Percentiles rank a stretch among this genome's conserved stretches.
phyloP scores from a whole-genome alignment of 352 stramenopile genomes.

The Pythium dissimile region DNA sequence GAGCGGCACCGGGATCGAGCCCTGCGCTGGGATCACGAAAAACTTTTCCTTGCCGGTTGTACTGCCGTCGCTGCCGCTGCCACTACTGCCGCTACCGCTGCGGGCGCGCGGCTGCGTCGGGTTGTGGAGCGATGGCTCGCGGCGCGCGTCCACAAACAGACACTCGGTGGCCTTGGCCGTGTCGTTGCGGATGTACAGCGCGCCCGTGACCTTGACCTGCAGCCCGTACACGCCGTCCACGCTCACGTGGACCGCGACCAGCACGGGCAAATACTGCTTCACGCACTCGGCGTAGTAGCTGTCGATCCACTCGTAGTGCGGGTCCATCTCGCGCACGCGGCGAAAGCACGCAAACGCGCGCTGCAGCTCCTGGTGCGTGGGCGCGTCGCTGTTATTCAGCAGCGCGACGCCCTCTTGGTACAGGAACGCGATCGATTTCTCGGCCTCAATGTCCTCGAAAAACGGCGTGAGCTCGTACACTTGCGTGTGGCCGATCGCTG shows the following conservation, averaged over 20 bases:
- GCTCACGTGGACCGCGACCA: conserved; percentile 65
- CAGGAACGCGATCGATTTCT: conserved; percentile 57
- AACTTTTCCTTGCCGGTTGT: conserved; percentile 45
- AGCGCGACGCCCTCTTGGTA: conserved; percentile 69
- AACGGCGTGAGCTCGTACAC: conserved; percentile 72
- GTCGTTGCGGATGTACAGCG: conserved; percentile 71
- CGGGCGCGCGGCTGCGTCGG: conserved; percentile 44
- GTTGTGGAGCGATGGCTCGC: conserved; percentile 51
- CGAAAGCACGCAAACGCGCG: conserved; percentile 73
- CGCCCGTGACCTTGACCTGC: conserved; percentile 74
- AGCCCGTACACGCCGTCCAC: conserved; percentile 74
- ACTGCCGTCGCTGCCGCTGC: too few species aligned
- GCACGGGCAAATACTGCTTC: conserved; percentile 61
- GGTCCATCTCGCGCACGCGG: conserved; percentile 62
- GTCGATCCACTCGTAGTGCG: conserved; percentile 83
- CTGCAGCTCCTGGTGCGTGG: conserved; percentile 52
- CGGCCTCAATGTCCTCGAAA: conserved; percentile 71
- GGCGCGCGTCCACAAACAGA: conserved; percentile 56
- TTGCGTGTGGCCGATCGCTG: conserved; percentile 66
- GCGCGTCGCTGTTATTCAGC: conserved; percentile 61
- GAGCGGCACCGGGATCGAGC: conserved; percentile 64
- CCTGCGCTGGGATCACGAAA: conserved; percentile 49
- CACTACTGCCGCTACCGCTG: too few species aligned
- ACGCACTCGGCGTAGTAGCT: conserved; percentile 73
- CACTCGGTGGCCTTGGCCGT: conserved; percentile 74